A percentile compares a stretch with the other conserved stretches of the same genome.
phyloP scores from a whole-genome alignment of 306 rosid species.

The Sicyos baderoa region DNA sequence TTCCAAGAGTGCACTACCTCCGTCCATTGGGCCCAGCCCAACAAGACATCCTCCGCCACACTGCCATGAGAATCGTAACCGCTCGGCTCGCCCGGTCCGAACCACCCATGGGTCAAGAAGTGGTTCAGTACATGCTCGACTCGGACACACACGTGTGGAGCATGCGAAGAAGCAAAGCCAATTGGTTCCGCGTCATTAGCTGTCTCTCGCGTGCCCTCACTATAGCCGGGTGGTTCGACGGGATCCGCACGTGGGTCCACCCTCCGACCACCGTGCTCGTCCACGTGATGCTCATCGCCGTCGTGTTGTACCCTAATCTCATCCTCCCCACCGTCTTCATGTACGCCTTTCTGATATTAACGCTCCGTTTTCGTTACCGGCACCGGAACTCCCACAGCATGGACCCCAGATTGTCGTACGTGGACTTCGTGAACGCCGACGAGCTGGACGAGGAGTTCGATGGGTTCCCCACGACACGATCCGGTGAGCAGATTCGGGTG shows the following conservation, averaged over 20 bases:
- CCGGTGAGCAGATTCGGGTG: constrained; percentile 39
- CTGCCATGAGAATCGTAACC: constrained; percentile 68
- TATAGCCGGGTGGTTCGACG: constrained; percentile 47
- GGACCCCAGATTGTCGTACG: constrained; percentile 60
- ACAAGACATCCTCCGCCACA: constrained; percentile 65
- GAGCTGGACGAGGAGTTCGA: constrained; percentile 89
- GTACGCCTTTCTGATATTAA: constrained; percentile 54
- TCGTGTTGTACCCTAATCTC: constrained; percentile 46
- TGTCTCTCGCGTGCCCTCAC: constrained; percentile 51
- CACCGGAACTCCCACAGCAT: constrained; percentile 35
- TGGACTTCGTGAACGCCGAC: constrained; percentile 53
- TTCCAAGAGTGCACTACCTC: constrained; percentile 80
- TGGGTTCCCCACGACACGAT: constrained; percentile 50
- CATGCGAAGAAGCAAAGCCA: constrained; percentile 77
- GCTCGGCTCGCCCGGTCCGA: constrained; percentile 67
- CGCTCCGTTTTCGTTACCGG: constrained; percentile 41
- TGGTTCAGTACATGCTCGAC: constrained; percentile 74
- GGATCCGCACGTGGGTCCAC: constrained; percentile 64
- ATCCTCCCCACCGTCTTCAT: constrained; percentile 63
- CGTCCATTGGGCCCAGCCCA: constrained; percentile 66
- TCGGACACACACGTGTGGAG: constrained; percentile 74
- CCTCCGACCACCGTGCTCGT: constrained; percentile 57
- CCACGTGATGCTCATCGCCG: constrained; percentile 46
- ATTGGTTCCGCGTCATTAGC: constrained; percentile 57
- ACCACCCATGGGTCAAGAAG: constrained; percentile 71